Evolutionary conservation across 1,284 basidiomycete genomes (phyloP).

Genomic region (Tylopilus microsporus): DNA sequence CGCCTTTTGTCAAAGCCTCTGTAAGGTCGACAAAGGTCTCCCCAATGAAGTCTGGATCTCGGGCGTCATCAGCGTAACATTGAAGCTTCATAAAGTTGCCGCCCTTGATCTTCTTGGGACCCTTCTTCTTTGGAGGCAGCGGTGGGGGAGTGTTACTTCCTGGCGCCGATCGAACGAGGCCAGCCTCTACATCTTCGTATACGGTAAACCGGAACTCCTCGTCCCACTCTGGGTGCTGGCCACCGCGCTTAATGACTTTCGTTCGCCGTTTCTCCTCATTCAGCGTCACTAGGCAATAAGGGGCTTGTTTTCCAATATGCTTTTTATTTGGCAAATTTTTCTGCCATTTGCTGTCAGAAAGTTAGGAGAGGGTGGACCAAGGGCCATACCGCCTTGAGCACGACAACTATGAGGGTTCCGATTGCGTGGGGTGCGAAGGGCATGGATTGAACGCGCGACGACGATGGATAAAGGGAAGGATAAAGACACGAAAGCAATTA

Average conservation of each 20-base stretch:
- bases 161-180: constrained; percentile 46
- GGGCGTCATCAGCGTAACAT: constrained; percentile 92
- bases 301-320: constrained; percentile 96
- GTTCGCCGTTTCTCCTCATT: constrained; percentile 82
- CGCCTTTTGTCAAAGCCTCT: constrained; percentile 88
- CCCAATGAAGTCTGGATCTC: constrained; percentile 95
- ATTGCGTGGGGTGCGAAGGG: constrained; percentile 65
- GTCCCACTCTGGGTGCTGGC: constrained; percentile 98
- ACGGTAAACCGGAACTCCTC: constrained; percentile 95
- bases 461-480: constrained; percentile 3
- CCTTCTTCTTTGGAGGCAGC: constrained; percentile 53
- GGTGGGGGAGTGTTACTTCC: constrained; percentile 56
- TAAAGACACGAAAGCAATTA: constrained; percentile 7
- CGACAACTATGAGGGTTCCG: constrained; percentile 91
- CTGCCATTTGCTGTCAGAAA: constrained; percentile 40
- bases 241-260: constrained; percentile 90
- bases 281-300: constrained; percentile 80
- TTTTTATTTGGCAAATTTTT: constrained; percentile 91
- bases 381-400: constrained; percentile 85
- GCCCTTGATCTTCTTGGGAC: constrained; percentile 61
- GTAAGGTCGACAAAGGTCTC: constrained; percentile 85
- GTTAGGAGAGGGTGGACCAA: constrained; percentile 14
- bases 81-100: constrained; percentile 76
- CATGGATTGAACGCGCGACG: constrained; percentile 36
- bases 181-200: constrained; percentile 73